phyloP scores from a whole-genome alignment of 1,284 basidiomycete genomes.

The Boletus hoseneyae region DNA sequence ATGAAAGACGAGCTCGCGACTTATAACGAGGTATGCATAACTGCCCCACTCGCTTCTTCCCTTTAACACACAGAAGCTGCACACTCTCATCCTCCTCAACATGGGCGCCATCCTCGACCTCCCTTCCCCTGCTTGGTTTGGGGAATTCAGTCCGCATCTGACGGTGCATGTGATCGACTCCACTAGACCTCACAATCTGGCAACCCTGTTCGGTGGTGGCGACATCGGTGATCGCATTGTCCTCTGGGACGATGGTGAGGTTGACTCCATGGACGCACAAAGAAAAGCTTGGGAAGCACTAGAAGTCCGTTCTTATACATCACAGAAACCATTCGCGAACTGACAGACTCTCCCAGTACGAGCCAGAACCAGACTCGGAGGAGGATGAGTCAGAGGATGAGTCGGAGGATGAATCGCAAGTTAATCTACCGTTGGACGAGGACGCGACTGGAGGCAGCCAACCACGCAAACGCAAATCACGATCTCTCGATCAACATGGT shows the following conservation, averaged over 20 bases:
- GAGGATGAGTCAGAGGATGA: constrained; percentile 51
- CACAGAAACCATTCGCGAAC: background rate
- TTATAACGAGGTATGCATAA: constrained; percentile 63
- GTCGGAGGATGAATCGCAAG: constrained; percentile 44
- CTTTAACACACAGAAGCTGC: constrained; percentile 56
- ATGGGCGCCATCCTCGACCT: constrained; percentile 90
- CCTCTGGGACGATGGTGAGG: constrained; percentile 89
- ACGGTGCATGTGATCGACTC: constrained; percentile 94
- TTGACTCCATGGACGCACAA: constrained; percentile 61
- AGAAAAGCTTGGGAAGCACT: constrained; percentile 77
- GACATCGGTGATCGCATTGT: constrained; percentile 69
- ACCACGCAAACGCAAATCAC: constrained; percentile 57
- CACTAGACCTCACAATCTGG: constrained; percentile 86
- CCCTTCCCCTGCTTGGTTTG: constrained; percentile 71
- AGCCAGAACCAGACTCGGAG: constrained; percentile 70
- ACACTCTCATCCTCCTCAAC: constrained; percentile 89
- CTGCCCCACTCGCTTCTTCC: background rate
- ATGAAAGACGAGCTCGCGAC: constrained; percentile 66
- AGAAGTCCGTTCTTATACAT: constrained; percentile 48
- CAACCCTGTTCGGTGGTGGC: constrained; percentile 80
- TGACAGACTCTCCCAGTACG: constrained; percentile 48
- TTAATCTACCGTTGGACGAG: constrained; percentile 39
- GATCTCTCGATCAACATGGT: constrained; percentile 38
- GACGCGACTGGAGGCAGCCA: constrained; percentile 42
- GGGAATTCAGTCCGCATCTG: constrained; percentile 56